Evolutionary conservation across 352 stramenopile species (phyloP), one percentile per base, ranked within the genome.

Genomic region (Phytophthora syringae): DNA sequence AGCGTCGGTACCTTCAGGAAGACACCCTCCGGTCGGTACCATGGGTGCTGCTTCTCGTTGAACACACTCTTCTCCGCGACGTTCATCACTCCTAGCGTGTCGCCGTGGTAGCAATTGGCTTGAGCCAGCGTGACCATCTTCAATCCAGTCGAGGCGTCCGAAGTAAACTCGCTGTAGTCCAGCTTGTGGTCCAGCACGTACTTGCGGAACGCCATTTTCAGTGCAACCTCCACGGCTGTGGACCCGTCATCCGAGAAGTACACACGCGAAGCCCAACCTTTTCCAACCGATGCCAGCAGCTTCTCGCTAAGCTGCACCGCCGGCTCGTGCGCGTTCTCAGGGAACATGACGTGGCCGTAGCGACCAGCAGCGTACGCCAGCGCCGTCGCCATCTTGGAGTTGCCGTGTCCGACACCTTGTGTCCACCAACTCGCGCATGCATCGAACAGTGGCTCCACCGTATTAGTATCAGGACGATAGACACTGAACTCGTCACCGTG

Each of bases 261-360:
- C 36, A 97, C 92, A 13, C 91, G 85, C 16, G 80, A 84, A 0
- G 91, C 91, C 90, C 90, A 97, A 22, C 72, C 70, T 40, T 92
- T 87, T 15, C 90, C 90, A 10, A 95, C 86, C 2, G 82, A 88
- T 3, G 71, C 68, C 1, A 97, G 62, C n/a, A 97, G 56, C 57
- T 82, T 88, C 49, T 96, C 84, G 16, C 77, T 86, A 13, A 97
- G 61, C 56, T 86, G 74, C 25, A 97, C 61, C 18, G 90, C 90
- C 7, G 93, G 93, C 50, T 94, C 83, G 63, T 97, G 92, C 0
- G 89, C 88, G 37, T 96, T 96, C 40, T 95, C 88, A 2, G 91
- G 90, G 64, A 98, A 98, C 80, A 97, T 97, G 30, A 98, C 80
- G 76, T 98, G 92, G 32, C 93, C 93, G 39, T 97, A 98, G 24